Conservation (phyloP, 257 asterid genomes). For the Solanum phureja region DNA sequence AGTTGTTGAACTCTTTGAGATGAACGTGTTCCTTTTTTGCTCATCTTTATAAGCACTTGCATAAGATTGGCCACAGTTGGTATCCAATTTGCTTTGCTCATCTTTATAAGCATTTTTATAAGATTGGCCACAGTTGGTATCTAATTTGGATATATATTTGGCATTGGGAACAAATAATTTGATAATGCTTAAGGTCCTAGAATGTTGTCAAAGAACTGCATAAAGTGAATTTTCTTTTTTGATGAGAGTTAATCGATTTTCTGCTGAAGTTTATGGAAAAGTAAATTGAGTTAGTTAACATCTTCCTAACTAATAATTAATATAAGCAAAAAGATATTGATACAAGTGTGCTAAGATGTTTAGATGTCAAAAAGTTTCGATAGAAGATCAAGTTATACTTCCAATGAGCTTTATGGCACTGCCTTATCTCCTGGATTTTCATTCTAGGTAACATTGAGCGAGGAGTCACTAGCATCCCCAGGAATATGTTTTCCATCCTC, state of each 20-base stretch:
- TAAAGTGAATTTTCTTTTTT: not conserved
- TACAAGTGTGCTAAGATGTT: not conserved
- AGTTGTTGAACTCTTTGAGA: not conserved
- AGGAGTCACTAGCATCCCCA: slow-evolving; percentile 38
- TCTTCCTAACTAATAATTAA: not conserved
- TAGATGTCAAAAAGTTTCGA: not conserved
- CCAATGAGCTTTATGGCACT: not conserved
- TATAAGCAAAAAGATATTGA: not conserved
- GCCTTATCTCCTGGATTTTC: slow-evolving; percentile 16
- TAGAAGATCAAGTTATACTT: not conserved
- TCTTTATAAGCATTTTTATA: not conserved
- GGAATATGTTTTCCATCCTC: slow-evolving; percentile 40
- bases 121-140: not conserved
- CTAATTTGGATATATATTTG: not conserved
- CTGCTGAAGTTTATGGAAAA: not conserved
- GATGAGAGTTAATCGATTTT: not conserved
- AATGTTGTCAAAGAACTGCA: not conserved
- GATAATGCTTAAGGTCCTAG: not conserved
- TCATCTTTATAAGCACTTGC: not conserved
- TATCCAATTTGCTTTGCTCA: not conserved
- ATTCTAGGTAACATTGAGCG: slow-evolving; percentile 46
- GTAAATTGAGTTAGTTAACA: not conserved
- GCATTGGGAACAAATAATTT: not conserved
- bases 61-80: not conserved
- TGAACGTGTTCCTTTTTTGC: not conserved